These are phyloP conservation scores for Fusarium hainanense DNA, from an alignment of 2,329 filamentous ascomycete genomes.

Conservation along the genomic window DNA sequence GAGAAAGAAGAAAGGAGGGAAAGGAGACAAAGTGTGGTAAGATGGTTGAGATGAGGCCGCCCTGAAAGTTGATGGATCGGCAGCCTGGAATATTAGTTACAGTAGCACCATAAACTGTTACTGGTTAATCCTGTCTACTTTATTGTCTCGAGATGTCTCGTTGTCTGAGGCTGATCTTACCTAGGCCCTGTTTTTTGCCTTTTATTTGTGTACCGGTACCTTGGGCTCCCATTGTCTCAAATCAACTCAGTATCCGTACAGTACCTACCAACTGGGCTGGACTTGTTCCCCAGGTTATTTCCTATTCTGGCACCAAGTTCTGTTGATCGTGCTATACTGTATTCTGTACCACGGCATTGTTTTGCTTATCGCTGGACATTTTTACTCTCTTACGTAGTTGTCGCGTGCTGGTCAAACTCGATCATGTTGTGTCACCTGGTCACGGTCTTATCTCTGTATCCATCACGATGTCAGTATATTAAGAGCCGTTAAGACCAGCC, in stretches of 20 bases:
- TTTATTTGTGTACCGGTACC: constrained; percentile 21
- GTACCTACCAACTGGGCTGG: constrained; percentile 4
- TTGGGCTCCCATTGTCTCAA: background rate
- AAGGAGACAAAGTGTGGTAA: constrained; percentile 8
- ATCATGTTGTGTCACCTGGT: constrained; percentile 10
- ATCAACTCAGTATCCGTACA: background rate
- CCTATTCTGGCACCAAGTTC: constrained; percentile 7
- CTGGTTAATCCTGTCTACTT: constrained; percentile 22
- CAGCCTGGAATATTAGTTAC: constrained; percentile 23
- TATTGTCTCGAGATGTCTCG: constrained; percentile 32
- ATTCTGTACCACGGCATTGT: background rate
- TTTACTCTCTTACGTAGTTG: constrained; percentile 6
- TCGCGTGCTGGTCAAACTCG: constrained; percentile 14
- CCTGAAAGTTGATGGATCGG: constrained; percentile 26
- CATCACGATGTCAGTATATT: constrained; percentile 1
- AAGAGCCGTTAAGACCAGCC: background rate
- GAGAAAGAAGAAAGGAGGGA: constrained; percentile 9
- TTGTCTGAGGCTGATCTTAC: background rate
- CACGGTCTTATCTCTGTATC: constrained; percentile 5
- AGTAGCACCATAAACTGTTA: constrained; percentile 25
- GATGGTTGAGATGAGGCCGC: constrained; percentile 36
- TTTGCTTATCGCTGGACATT: background rate
- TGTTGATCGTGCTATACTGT: constrained; percentile 2
- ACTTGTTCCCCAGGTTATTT: constrained; percentile 25
- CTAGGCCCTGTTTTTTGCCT: constrained; percentile 8